Conservation (phyloP, 2,329 filamentous ascomycete genomes). For the Daldinia sp. region DNA sequence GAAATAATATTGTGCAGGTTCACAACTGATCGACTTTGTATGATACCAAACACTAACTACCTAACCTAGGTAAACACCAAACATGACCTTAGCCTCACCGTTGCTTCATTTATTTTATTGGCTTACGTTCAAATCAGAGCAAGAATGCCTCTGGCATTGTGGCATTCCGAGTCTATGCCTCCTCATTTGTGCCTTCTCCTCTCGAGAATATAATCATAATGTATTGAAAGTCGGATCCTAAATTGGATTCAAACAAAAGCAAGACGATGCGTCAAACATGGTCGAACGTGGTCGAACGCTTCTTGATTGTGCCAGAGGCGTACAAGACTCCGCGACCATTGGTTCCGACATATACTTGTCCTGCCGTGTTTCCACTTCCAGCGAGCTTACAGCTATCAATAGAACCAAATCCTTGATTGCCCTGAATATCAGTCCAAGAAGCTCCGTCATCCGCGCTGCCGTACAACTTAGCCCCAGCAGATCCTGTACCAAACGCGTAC, state of each 20-base stretch:
- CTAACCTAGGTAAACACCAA: too few species aligned
- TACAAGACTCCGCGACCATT: slow-evolving; percentile 59
- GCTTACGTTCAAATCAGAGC: background rate
- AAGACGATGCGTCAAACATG: slow-evolving; percentile 9
- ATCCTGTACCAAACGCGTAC: slow-evolving; percentile 57
- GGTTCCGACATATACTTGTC: slow-evolving; percentile 59
- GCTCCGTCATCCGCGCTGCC: slow-evolving; percentile 54
- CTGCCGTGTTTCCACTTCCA: slow-evolving; percentile 56
- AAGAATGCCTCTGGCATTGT: background rate
- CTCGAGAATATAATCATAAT: too few species aligned
- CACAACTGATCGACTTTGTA: background rate
- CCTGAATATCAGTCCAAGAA: slow-evolving; percentile 58
- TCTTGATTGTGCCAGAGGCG: slow-evolving; percentile 39
- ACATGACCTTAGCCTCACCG: background rate
- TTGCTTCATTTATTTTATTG: background rate
- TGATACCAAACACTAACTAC: background rate
- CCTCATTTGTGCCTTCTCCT: too few species aligned
- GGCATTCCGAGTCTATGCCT: too few species aligned
- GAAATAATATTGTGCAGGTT: background rate
- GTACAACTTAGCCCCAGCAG: slow-evolving; percentile 55
- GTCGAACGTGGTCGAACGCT: slow-evolving; percentile 3
- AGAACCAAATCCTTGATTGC: slow-evolving; percentile 55
- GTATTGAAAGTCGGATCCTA: too few species aligned
- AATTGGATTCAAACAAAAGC: background rate
- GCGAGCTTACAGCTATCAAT: slow-evolving; percentile 52